Evolutionary conservation across 2,329 filamentous ascomycete species (phyloP).

Genomic region (Graphilbum fragrans): DNA sequence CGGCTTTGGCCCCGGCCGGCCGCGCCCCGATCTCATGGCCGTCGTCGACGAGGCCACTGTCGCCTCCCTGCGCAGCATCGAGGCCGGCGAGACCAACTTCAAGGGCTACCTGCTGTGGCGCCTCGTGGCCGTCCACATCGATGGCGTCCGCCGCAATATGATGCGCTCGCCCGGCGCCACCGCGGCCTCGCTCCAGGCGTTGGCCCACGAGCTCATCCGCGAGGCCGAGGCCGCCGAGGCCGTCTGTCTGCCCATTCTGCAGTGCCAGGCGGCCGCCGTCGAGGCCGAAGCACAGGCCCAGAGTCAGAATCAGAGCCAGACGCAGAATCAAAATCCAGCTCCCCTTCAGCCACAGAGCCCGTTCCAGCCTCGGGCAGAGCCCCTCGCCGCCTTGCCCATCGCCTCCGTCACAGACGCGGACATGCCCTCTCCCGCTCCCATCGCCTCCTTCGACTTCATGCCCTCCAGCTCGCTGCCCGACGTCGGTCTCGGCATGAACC

Average conservation of each 20-base stretch:
- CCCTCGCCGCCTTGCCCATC: too few species aligned
- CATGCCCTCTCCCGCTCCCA: too few species aligned
- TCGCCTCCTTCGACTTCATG: too few species aligned
- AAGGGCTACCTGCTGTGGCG: slow-evolving; percentile 36
- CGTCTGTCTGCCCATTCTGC: slow-evolving; percentile 14
- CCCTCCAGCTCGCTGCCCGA: not conserved
- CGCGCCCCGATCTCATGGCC: slow-evolving; percentile 1
- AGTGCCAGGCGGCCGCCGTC: slow-evolving; percentile 5
- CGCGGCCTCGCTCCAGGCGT: slow-evolving; percentile 1
- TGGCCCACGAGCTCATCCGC: slow-evolving; percentile 2
- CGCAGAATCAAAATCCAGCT: too few species aligned
- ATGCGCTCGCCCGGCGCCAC: slow-evolving; percentile 18
- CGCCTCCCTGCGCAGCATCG: slow-evolving; percentile 6
- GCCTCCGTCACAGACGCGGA: too few species aligned
- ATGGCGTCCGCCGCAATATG: slow-evolving; percentile 25
- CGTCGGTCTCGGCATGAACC: not conserved
- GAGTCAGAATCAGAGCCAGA: too few species aligned
- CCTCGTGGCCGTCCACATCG: slow-evolving; percentile 26
- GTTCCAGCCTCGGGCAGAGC: too few species aligned
- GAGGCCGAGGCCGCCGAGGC: slow-evolving; percentile 10
- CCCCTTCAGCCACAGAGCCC: not conserved
- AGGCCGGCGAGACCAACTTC: slow-evolving; percentile 34
- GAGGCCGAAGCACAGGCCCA: not conserved
- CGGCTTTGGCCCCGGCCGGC: not conserved
- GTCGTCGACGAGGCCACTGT: slow-evolving; percentile 1